phyloP scores from a whole-genome alignment of 371 early-diverging fungal species.

The Mortierella sp. region DNA sequence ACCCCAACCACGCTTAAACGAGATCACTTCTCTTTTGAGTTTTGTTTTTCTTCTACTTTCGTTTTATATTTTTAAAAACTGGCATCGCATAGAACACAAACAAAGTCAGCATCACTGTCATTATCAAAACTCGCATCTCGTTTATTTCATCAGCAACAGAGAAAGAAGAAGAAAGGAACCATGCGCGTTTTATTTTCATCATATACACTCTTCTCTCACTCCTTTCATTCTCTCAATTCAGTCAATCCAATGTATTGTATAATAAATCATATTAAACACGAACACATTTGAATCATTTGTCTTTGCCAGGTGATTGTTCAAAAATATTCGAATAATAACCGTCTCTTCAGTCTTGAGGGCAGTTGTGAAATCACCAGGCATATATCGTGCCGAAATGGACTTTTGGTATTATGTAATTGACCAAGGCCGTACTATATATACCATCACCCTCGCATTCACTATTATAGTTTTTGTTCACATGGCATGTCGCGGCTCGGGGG shows the following conservation, averaged over 20 bases:
- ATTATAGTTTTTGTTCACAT: no score
- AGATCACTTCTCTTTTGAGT: background rate
- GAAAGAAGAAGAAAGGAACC: background rate
- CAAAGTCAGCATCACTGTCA: background rate
- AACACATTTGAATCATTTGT: no score
- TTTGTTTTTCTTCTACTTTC: background rate
- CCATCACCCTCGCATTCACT: no score
- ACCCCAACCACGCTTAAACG: conserved; percentile 45
- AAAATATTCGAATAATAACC: background rate
- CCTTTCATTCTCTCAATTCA: background rate
- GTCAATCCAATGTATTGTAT: conserved; percentile 14
- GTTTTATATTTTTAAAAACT: background rate
- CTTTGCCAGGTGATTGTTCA: no score
- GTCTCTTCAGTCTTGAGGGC: no score
- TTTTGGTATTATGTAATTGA: background rate
- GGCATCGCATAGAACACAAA: background rate
- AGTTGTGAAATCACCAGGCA: no score
- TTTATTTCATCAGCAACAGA: background rate
- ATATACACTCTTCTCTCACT: background rate
- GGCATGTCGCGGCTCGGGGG: no score
- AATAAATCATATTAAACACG: conserved; percentile 2
- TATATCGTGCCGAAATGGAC: background rate
- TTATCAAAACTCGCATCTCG: background rate
- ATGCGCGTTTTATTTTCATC: background rate
- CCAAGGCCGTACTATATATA: background rate